Percentiles rank a stretch among this genome's conserved stretches.
These are phyloP conservation scores for Sicyos edulis DNA, from an alignment of 306 rosid genomes.

Conservation along the genomic window DNA sequence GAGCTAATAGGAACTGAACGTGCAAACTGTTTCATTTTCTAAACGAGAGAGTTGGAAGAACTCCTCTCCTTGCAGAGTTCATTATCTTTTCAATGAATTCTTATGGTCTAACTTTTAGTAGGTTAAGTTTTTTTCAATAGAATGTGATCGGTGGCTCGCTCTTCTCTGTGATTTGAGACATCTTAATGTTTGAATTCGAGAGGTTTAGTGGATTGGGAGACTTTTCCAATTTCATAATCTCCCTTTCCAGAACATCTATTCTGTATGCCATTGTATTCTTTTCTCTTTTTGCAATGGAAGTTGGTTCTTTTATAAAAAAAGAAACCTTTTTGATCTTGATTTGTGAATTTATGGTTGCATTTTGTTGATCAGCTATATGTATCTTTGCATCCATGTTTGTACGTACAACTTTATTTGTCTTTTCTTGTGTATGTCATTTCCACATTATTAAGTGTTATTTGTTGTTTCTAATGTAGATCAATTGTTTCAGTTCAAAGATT, in stretches of 20 bases:
- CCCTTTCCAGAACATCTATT: not conserved
- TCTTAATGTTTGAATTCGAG: not conserved
- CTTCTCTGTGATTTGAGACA: not conserved
- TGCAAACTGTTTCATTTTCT: not conserved
- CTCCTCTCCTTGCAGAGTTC: not conserved
- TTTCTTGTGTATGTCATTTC: not conserved
- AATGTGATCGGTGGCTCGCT: not conserved
- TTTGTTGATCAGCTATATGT: not conserved
- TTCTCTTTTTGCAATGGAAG: no score
- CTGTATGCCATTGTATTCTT: not conserved
- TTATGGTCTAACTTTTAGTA: not conserved
- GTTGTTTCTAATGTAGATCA: conserved; percentile 25
- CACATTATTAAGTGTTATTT: conserved; percentile 9
- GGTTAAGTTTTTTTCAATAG: not conserved
- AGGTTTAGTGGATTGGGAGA: not conserved
- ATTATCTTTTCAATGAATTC: not conserved
- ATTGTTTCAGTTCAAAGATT: conserved; percentile 75
- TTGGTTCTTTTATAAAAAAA: no score
- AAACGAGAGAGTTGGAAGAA: not conserved
- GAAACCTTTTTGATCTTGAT: not conserved
- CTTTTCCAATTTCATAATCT: not conserved
- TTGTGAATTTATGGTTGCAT: not conserved
- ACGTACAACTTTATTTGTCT: not conserved
- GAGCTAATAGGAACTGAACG: not conserved
- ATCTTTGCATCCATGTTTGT: not conserved